Evolutionary conservation across 805 yeast species (phyloP), one percentile per base, ranked within the genome.

Genomic region (Myxozyma nipponensis): DNA sequence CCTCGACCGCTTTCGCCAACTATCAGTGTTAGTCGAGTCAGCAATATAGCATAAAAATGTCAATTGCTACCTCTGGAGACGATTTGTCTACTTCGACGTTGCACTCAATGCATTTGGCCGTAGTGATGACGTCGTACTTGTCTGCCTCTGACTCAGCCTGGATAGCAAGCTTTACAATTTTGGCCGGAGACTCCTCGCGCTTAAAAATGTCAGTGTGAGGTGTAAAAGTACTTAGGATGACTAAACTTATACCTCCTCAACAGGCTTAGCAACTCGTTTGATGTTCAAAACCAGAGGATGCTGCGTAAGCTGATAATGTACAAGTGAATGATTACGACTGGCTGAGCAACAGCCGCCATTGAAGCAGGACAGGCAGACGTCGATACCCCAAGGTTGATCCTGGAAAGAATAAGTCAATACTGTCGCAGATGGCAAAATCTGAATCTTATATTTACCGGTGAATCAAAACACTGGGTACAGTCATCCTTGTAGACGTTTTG

Each of bases 381-480:
- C 90, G 17, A 91, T 65, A 0, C 95, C 95, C 4, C 64, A 46
- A 9, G 69, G 69, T 45, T 74, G 69, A 46, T 71, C 76, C 35
- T 57, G 36, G 30, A 26, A 19, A 21, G 6, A 26, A 28, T 28
- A 28, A 35, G 38, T n/a, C 6, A 13, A 17, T 35, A 6, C 19
- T 35, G 38, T 13, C 32, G 6, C 19, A 13, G 17, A 17, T 76
- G n/a, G n/a, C n/a, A n/a, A n/a, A 77, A 45, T 70, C 18, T 39
- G 34, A 46, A 17, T 9, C 36, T 39, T 39, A 13, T 22, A n/a
- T 18, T n/a, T 50, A 67, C 72, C 3, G 86, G 78, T 0, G 86
- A 80, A 54, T 82, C 91, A 63, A 84, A 91, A 46, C 90, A 84
- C 68, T 78, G 91, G 71, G 85, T 84, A 64, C 97, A 90, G 58